A percentile compares a stretch with the other conserved stretches of the same genome.
These are phyloP conservation scores for Coniochaeta sp. DNA, from an alignment of 2,329 filamentous ascomycete genomes.

Conservation along the genomic window DNA sequence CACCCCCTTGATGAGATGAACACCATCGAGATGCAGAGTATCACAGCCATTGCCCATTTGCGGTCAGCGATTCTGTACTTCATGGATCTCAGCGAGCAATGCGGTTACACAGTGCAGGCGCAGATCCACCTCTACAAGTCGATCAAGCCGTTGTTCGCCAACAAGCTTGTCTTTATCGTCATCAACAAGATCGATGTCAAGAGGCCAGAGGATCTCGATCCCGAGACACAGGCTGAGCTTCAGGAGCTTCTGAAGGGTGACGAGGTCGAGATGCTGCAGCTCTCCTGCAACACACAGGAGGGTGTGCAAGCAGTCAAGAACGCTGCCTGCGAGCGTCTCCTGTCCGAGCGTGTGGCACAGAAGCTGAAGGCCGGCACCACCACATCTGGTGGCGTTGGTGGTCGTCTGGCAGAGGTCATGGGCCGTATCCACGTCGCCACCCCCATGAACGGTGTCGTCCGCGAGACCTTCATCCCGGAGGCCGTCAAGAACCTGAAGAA, in stretches of 20 bases:
- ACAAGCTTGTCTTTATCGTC: slow-evolving; percentile 94
- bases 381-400: slow-evolving; percentile 66
- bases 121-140: slow-evolving; percentile 94
- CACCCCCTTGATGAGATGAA: slow-evolving; percentile 78
- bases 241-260: slow-evolving; percentile 75
- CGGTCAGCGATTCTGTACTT: slow-evolving; percentile 95
- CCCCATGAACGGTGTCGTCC: slow-evolving; percentile 71
- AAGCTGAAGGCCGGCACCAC: slow-evolving; percentile 91
- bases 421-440: slow-evolving; percentile 95
- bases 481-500: slow-evolving; percentile 74
- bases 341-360: slow-evolving; percentile 88
- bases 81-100: slow-evolving; percentile 96
- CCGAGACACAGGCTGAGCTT: slow-evolving; percentile 69
- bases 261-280: slow-evolving; percentile 86
- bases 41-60: slow-evolving; percentile 95
- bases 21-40: slow-evolving; percentile 98
- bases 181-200: slow-evolving; percentile 98
- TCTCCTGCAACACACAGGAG: slow-evolving; percentile 92
- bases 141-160: slow-evolving; percentile 93
- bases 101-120: slow-evolving; percentile 85
- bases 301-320: slow-evolving; percentile 95
- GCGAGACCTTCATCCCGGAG: slow-evolving; percentile 84
- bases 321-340: slow-evolving; percentile 82
- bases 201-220: slow-evolving; percentile 78
- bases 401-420: slow-evolving; percentile 83